phyloP scores from a whole-genome alignment of 257 asterid genomes.

The Solanum verrucosum region DNA sequence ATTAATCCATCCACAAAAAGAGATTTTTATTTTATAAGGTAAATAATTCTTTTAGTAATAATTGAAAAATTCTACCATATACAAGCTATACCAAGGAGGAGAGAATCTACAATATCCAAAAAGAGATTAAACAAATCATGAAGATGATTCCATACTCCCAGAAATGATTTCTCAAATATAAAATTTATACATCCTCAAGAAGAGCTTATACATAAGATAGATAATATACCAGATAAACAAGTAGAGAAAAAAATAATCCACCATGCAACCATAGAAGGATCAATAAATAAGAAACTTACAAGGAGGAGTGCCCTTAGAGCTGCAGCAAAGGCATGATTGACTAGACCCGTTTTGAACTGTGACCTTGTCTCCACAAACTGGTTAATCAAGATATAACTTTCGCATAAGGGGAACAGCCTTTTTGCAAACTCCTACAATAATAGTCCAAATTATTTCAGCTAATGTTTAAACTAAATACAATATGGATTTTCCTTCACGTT shows the following conservation, averaged over 20 bases:
- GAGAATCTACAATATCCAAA: not conserved
- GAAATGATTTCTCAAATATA: not conserved
- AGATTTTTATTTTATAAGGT: not conserved
- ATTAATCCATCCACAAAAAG: not conserved
- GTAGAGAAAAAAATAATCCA: not conserved
- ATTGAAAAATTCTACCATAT: not conserved
- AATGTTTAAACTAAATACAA: not conserved
- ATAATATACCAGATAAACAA: not conserved
- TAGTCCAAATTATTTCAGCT: not conserved
- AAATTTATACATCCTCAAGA: not conserved
- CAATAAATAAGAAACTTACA: constrained; percentile 38
- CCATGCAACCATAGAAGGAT: not conserved
- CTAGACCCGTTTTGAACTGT: constrained; percentile 84
- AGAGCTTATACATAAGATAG: not conserved
- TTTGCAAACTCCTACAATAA: constrained; percentile 80
- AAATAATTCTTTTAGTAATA: not conserved
- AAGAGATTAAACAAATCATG: not conserved
- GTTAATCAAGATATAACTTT: constrained; percentile 62
- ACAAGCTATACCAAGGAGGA: not conserved
- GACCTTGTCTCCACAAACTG: constrained; percentile 93
- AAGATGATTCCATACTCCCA: not conserved
- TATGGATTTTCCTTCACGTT: not conserved
- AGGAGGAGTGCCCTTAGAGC: constrained; percentile 84
- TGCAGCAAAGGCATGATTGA: constrained; percentile 96
- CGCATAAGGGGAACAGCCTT: constrained; percentile 76